Base-by-base conservation (phyloP, 208 protist species). In the Trypanosoma congolense region DNA sequence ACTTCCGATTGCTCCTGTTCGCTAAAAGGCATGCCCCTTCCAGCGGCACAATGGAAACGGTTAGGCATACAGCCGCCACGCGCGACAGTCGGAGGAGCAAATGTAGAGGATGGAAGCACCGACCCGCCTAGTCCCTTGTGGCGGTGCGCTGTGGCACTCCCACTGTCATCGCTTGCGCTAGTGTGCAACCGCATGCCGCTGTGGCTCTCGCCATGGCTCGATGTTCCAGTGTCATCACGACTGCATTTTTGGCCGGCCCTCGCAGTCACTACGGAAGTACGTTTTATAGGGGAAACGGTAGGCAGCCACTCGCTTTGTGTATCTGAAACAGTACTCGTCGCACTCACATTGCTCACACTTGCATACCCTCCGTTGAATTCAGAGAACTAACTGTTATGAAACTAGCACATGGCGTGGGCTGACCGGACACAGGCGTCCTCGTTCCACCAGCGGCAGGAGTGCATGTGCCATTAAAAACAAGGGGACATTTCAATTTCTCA, bases 171-270 rank as follows among this genome's bases (percentile, higher is more conserved):
- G 28, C 53, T 56, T 43, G 30, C 35, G 22, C 44, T 54, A 30
- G 25, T 29, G 12, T 53, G 25, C 12, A 43, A 21, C n/a, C 53
- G 52, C 2, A 43, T 31, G 10, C 46, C 41, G 33, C 61, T 67
- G 22, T 55, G n/a, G 55, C 61, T 67, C n/a, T 35, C 53, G n/a
- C 61, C 61, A 45, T 61, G 47, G 31, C 53, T 67, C 24, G 61
- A 67, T 18, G 29, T 44, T 10, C 31, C 46, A 48, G 47, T 31
- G 8, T 67, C 53, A 4, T 67, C 61, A 21, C 9, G 33, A 29
- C 22, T 4, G 48, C 47, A 54, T 29, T 67, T 67, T 19, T 25
- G 56, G 25, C 1, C 46, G 6, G 19, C 26, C 0, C 45, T 30
- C 2, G 18, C 54, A n/a, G 8, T 22, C 28, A 52, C 2, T 12